phyloP scores from a whole-genome alignment of 2,329 filamentous ascomycete genomes.

The Pseudogymnoascus sp. region DNA sequence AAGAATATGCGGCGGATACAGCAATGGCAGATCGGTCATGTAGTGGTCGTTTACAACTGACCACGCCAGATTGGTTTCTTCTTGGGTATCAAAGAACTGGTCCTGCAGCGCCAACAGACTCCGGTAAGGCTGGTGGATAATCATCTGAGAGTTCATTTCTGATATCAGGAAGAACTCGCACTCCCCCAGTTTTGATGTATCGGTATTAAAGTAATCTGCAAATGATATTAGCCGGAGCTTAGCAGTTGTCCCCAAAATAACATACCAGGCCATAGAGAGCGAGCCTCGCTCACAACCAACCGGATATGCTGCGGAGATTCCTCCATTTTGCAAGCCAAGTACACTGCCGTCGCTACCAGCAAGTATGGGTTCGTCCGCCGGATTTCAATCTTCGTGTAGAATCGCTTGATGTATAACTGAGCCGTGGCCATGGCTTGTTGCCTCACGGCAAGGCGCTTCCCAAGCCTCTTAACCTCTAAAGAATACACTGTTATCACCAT shows the following conservation, averaged over 20 bases:
- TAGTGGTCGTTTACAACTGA: slow-evolving; percentile 69
- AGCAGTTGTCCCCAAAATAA: slow-evolving; percentile 13
- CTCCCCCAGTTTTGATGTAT: slow-evolving; percentile 64
- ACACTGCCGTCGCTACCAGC: slow-evolving; percentile 85
- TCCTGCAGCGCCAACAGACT: slow-evolving; percentile 56
- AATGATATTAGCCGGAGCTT: slow-evolving; percentile 13
- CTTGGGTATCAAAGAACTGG: slow-evolving; percentile 51
- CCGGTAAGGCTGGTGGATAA: slow-evolving; percentile 67
- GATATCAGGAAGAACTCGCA: slow-evolving; percentile 70
- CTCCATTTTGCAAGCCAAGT: slow-evolving; percentile 96
- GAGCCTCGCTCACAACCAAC: slow-evolving; percentile 78
- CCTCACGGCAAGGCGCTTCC: slow-evolving; percentile 68
- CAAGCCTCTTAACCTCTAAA: slow-evolving; percentile 72
- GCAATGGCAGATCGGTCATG: slow-evolving; percentile 61
- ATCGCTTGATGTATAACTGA: slow-evolving; percentile 89
- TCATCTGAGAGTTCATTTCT: slow-evolving; percentile 66
- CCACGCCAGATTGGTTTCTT: slow-evolving; percentile 60
- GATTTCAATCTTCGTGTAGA: slow-evolving; percentile 86
- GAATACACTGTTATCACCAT: slow-evolving; percentile 13
- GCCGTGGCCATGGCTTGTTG: slow-evolving; percentile 93
- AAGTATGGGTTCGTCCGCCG: slow-evolving; percentile 90
- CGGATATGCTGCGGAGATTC: slow-evolving; percentile 95
- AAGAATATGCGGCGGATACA: slow-evolving; percentile 62
- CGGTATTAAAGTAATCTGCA: slow-evolving; percentile 54
- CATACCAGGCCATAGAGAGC: slow-evolving; percentile 70